Percentiles rank a stretch among this genome's conserved stretches.
phyloP scores from a whole-genome alignment of 306 rosid species.

The Alnus rubra region DNA sequence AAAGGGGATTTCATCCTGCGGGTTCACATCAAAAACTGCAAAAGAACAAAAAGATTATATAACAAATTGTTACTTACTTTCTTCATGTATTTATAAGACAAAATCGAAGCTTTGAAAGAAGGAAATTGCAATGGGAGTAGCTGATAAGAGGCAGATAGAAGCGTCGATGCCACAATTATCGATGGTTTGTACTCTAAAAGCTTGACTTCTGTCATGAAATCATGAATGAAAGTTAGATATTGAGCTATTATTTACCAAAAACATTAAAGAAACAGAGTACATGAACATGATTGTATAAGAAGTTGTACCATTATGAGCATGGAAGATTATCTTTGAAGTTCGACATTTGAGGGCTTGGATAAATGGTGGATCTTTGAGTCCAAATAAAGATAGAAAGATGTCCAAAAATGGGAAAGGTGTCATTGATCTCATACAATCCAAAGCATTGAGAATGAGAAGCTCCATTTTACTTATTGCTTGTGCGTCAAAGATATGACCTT shows the following conservation, averaged over 20 bases:
- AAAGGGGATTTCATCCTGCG: no score
- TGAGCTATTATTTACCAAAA: background rate
- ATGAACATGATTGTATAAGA: slow-evolving; percentile 2
- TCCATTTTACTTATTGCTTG: slow-evolving; percentile 59
- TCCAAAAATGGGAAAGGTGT: slow-evolving; percentile 73
- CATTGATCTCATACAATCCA: slow-evolving; percentile 68
- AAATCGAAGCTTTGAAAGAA: slow-evolving; percentile 41
- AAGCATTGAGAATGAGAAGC: slow-evolving; percentile 59
- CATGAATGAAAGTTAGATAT: slow-evolving; percentile 5
- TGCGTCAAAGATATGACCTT: slow-evolving; percentile 48
- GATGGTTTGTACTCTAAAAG: slow-evolving; percentile 64
- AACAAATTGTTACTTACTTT: slow-evolving; percentile 40
- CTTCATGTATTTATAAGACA: slow-evolving; percentile 46
- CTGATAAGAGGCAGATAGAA: slow-evolving; percentile 50
- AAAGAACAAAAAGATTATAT: background rate
- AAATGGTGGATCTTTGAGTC: slow-evolving; percentile 41
- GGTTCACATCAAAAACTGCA: no score
- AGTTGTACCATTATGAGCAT: slow-evolving; percentile 56
- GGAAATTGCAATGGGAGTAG: slow-evolving; percentile 43
- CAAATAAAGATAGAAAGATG: slow-evolving; percentile 49
- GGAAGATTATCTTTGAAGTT: slow-evolving; percentile 63
- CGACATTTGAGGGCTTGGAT: slow-evolving; percentile 46
- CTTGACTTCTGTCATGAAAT: slow-evolving; percentile 49
- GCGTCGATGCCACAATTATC: slow-evolving; percentile 62
- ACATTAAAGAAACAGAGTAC: slow-evolving; percentile 4